Percentiles rank a stretch among this genome's conserved stretches.
Conservation (phyloP, 164 flowering plant genomes). For the Vitis labrusca region DNA sequence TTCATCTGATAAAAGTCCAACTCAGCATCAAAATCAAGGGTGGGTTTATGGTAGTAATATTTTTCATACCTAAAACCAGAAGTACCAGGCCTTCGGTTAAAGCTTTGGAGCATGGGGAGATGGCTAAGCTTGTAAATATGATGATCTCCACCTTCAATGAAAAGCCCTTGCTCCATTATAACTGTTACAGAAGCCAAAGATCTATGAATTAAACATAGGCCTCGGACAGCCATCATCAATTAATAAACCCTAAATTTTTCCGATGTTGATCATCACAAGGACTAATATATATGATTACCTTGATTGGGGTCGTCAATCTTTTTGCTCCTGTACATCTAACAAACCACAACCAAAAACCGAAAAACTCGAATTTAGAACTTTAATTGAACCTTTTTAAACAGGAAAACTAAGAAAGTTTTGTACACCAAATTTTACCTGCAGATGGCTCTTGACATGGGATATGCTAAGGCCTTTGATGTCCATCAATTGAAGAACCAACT, state of each 20-base stretch:
- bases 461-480: slow-evolving; percentile 39
- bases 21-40: too few relatives aligned
- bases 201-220: not conserved
- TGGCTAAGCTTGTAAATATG: slow-evolving; percentile 50
- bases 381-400: not conserved
- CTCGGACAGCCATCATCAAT: too few relatives aligned
- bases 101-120: slow-evolving; percentile 53
- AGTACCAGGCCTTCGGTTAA: slow-evolving; percentile 26
- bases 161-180: slow-evolving; percentile 32
- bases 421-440: slow-evolving; percentile 24
- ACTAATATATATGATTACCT: slow-evolving; percentile 16
- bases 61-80: slow-evolving; percentile 39
- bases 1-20: not conserved
- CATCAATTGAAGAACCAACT: slow-evolving; percentile 41
- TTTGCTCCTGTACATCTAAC: slow-evolving; percentile 40
- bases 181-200: slow-evolving; percentile 9
- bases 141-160: slow-evolving; percentile 39
- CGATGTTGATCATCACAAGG: too few relatives aligned
- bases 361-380: too few relatives aligned
- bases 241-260: slow-evolving; percentile 16
- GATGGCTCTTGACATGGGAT: slow-evolving; percentile 43
- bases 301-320: slow-evolving; percentile 25
- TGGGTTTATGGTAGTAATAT: not conserved
- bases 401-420: not conserved
- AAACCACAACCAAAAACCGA: not conserved